Evolutionary conservation across 768 basidiomycete genomes (phyloP).

Genomic region (Termitomyces sp.): DNA sequence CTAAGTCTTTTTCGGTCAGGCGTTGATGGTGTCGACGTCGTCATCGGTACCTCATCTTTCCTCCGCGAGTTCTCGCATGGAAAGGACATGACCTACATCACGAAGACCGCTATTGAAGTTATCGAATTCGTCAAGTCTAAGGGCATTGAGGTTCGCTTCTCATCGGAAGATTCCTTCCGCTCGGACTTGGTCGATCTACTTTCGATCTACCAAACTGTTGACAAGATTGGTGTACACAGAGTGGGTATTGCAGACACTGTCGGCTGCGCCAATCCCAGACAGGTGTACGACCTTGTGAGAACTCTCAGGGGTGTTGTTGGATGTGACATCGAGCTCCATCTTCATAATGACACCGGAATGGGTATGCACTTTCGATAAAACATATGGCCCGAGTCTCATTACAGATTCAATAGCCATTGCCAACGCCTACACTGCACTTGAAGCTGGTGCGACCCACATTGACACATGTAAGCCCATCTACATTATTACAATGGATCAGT

Average conservation of each 20-base stretch:
- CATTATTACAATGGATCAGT: background rate
- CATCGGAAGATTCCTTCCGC: constrained; percentile 99
- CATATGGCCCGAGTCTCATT: constrained; percentile 4
- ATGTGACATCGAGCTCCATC: constrained; percentile 97
- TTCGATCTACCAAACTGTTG: constrained; percentile 98
- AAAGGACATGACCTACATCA: constrained; percentile 99
- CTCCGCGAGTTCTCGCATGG: constrained; percentile 99
- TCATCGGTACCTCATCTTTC: constrained; percentile 99
- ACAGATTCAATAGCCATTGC: constrained; percentile 68
- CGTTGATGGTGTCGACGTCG: constrained; percentile 98
- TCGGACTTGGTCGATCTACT: constrained; percentile 98
- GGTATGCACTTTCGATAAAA: constrained; percentile 39
- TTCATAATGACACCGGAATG: constrained; percentile 99
- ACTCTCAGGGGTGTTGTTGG: constrained; percentile 94
- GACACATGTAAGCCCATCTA: constrained; percentile 78
- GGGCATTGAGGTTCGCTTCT: constrained; percentile 99
- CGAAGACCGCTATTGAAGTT: constrained; percentile 97
- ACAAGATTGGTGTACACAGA: constrained; percentile 98
- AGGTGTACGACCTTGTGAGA: constrained; percentile 97
- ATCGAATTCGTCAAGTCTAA: constrained; percentile 99
- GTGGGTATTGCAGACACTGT: constrained; percentile 99
- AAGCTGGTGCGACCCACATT: constrained; percentile 98
- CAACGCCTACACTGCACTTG: constrained; percentile 96
- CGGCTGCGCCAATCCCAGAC: constrained; percentile 97
- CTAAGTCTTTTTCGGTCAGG: constrained; percentile 41